Evolutionary conservation across 2,329 filamentous ascomycete genomes (phyloP).

Genomic region (Fusarium annulatum): DNA sequence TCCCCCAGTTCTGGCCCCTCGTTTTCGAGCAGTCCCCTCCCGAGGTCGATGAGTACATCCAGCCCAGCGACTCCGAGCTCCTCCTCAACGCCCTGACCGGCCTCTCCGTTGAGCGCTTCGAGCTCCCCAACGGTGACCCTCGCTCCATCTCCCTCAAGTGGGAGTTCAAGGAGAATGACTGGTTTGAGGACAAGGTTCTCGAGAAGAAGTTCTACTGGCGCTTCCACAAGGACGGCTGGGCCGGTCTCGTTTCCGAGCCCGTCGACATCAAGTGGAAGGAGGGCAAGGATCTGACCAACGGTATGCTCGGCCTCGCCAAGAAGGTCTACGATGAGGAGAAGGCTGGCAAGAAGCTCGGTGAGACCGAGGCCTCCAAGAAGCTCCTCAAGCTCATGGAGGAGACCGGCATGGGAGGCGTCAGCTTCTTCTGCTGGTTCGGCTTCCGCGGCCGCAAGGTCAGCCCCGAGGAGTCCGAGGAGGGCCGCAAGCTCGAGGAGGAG

Average conservation of each 20-base stretch:
- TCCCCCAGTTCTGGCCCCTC: slow-evolving; percentile 93
- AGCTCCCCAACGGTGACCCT: slow-evolving; percentile 81
- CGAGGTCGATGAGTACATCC: slow-evolving; percentile 89
- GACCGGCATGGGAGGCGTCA: slow-evolving; percentile 72
- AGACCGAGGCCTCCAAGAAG: slow-evolving; percentile 61
- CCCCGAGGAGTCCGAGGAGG: slow-evolving; percentile 76
- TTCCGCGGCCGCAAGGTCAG: slow-evolving; percentile 77
- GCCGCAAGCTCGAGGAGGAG: slow-evolving; percentile 69
- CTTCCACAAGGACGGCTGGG: slow-evolving; percentile 73
- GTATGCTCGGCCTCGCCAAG: slow-evolving; percentile 79
- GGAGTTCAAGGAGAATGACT: slow-evolving; percentile 83
- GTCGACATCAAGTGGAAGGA: slow-evolving; percentile 87
- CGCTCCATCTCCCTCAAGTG: slow-evolving; percentile 82
- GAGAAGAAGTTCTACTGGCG: slow-evolving; percentile 96
- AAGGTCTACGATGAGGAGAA: slow-evolving; percentile 72
- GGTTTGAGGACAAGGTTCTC: slow-evolving; percentile 80
- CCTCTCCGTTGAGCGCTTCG: slow-evolving; percentile 82
- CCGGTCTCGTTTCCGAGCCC: slow-evolving; percentile 86
- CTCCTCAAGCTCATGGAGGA: slow-evolving; percentile 67
- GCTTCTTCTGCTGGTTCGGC: slow-evolving; percentile 92
- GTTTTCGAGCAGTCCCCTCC: slow-evolving; percentile 88
- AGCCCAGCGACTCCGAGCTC: slow-evolving; percentile 80
- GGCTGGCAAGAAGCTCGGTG: slow-evolving; percentile 55
- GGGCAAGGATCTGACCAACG: slow-evolving; percentile 83
- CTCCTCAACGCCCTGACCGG: slow-evolving; percentile 75